Evolutionary conservation across 805 yeast genomes (phyloP).

Genomic region (Wickerhamiella lipophila): DNA sequence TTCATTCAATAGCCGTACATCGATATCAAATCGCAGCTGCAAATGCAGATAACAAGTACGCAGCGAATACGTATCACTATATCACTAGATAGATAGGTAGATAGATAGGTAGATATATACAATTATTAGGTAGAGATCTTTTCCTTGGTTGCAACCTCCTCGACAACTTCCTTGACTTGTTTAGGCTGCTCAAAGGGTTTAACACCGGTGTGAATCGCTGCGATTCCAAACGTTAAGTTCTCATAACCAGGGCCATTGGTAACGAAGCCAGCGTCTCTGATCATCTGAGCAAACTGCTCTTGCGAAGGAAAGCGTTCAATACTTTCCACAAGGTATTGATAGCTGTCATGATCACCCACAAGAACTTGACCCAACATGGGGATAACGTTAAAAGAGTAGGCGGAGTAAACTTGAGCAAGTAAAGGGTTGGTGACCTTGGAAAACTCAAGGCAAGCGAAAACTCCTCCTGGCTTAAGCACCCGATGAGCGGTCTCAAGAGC

Average conservation of each 20-base stretch:
- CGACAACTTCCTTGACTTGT: not conserved
- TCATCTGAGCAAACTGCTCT: conserved; percentile 82
- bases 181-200: conserved; percentile 32
- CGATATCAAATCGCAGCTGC: too few species aligned
- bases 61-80: too few species aligned
- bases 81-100: too few species aligned
- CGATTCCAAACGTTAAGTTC: conserved; percentile 85
- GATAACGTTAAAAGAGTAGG: conserved; percentile 74
- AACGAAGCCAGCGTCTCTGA: conserved; percentile 86
- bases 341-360: conserved; percentile 91
- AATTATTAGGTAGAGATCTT: not conserved
- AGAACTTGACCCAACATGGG: conserved; percentile 93
- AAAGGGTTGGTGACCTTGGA: conserved; percentile 76
- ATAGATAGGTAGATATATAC: too few species aligned
- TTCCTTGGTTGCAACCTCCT: not conserved
- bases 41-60: too few species aligned
- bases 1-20: too few species aligned
- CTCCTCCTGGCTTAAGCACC: conserved; percentile 93
- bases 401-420: conserved; percentile 65
- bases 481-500: conserved; percentile 93
- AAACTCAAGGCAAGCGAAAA: conserved; percentile 91
- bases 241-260: conserved; percentile 88
- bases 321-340: conserved; percentile 91
- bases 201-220: conserved; percentile 91
- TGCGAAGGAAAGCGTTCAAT: conserved; percentile 86